Conservation (phyloP, 345 rosid genomes). For the Laguncularia racemosa region DNA sequence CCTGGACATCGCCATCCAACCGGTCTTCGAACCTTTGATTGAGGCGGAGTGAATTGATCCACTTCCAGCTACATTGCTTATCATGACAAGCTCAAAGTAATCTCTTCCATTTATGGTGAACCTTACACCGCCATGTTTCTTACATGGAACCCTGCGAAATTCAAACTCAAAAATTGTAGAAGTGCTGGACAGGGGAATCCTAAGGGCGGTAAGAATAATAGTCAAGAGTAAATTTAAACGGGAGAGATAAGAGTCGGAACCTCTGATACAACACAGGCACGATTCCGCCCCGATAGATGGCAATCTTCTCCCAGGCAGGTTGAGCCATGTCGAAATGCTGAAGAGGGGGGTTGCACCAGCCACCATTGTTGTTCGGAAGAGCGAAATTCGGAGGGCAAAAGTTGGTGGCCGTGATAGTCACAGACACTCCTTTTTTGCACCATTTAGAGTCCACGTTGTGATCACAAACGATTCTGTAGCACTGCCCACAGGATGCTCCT, state of each 20-base stretch:
- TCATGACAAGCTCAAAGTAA: conserved; percentile 77
- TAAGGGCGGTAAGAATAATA: no score
- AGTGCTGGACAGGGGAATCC: no score
- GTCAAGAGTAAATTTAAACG: no score
- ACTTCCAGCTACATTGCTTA: conserved; percentile 68
- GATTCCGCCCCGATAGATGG: conserved; percentile 73
- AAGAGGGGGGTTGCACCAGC: conserved; percentile 99
- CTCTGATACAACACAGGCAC: conserved; percentile 80
- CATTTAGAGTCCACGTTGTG: conserved; percentile 47
- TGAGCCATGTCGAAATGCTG: conserved; percentile 93
- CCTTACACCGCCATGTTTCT: conserved; percentile 84
- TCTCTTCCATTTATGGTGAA: conserved; percentile 76
- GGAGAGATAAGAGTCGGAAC: conserved; percentile 14
- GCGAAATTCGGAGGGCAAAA: conserved; percentile 83
- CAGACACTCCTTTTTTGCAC: conserved; percentile 53
- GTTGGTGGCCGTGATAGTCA: conserved; percentile 64
- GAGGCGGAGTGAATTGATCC: conserved; percentile 64
- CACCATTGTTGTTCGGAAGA: conserved; percentile 60
- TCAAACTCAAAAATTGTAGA: no score
- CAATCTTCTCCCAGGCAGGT: conserved; percentile 90
- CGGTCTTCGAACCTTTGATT: conserved; percentile 67
- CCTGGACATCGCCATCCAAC: conserved; percentile 85
- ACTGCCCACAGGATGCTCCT: conserved; percentile 79
- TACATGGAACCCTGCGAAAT: conserved; percentile 66
- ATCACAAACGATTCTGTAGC: conserved; percentile 56